Conservation (phyloP, 2,329 filamentous ascomycete genomes). For the Sarocladium strictum region DNA sequence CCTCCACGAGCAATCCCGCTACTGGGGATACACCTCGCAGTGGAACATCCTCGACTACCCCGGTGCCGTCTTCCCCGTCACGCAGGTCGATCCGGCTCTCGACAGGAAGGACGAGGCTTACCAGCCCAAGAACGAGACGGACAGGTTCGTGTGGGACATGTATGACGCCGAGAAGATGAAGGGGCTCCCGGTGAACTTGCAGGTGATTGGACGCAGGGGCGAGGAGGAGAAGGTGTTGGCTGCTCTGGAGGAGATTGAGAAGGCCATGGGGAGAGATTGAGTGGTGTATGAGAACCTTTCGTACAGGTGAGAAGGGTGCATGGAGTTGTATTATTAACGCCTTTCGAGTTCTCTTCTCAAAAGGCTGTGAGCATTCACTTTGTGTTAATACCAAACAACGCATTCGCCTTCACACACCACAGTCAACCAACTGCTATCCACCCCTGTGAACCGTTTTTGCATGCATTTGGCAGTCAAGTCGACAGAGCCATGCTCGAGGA, state of each 20-base stretch:
- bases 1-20: slow-evolving; percentile 37
- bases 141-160: slow-evolving; percentile 22
- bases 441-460: no score
- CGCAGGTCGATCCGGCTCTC: slow-evolving; percentile 19
- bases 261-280: slow-evolving; percentile 11
- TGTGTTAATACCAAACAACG: no score
- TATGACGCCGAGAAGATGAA: slow-evolving; percentile 21
- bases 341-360: no score
- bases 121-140: slow-evolving; percentile 20
- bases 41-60: slow-evolving; percentile 69
- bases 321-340: slow-evolving; percentile 22
- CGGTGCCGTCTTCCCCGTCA: slow-evolving; percentile 52
- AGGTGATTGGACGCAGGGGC: slow-evolving; percentile 22
- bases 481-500: no score
- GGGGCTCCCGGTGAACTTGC: slow-evolving; percentile 20
- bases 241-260: slow-evolving; percentile 11
- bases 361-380: no score
- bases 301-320: slow-evolving; percentile 14
- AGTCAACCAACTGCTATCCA: no score
- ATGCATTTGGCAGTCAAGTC: no score
- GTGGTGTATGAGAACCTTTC: neutral
- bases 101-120: slow-evolving; percentile 19
- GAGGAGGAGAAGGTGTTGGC: slow-evolving; percentile 21
- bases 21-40: slow-evolving; percentile 59
- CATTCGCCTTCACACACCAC: no score